A percentile compares a stretch with the other conserved stretches of the same genome.
phyloP scores from a whole-genome alignment of 345 rosid species.

The Gossypium ekmanianum region DNA sequence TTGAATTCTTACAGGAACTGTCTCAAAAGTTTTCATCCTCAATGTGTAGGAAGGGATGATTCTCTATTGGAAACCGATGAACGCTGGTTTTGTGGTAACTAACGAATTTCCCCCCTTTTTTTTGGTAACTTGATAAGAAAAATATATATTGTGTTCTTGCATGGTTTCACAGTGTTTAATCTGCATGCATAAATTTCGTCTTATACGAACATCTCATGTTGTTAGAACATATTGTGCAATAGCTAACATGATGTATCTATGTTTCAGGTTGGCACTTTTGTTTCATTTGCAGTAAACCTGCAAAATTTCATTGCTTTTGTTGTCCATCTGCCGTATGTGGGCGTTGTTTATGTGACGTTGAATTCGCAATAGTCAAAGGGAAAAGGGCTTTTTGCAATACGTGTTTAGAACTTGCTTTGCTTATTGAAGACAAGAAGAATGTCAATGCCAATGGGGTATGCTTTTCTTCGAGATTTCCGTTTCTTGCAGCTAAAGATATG shows the following conservation, averaged over 20 bases:
- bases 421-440: slow-evolving; percentile 40
- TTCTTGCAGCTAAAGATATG: not conserved
- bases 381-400: slow-evolving; percentile 36
- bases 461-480: not conserved
- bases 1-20: slow-evolving; percentile 35
- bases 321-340: slow-evolving; percentile 51
- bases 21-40: slow-evolving; percentile 43
- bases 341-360: slow-evolving; percentile 29
- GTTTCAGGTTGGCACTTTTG: slow-evolving; percentile 54
- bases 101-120: slow-evolving; percentile 2
- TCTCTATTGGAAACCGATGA: slow-evolving; percentile 29
- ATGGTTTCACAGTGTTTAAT: no score
- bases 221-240: not conserved
- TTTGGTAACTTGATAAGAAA: not conserved
- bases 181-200: no score
- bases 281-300: slow-evolving; percentile 31
- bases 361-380: slow-evolving; percentile 28
- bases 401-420: slow-evolving; percentile 38
- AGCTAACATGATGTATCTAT: slow-evolving; percentile 8
- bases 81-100: slow-evolving; percentile 38
- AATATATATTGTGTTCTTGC: no score
- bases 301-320: slow-evolving; percentile 49
- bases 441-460: slow-evolving; percentile 36
- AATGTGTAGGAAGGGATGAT: slow-evolving; percentile 34
- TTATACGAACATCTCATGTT: not conserved